Evolutionary conservation across 2,329 filamentous ascomycete genomes (phyloP), one percentile per base, ranked within the genome.

Genomic region (Colletotrichum sp.): DNA sequence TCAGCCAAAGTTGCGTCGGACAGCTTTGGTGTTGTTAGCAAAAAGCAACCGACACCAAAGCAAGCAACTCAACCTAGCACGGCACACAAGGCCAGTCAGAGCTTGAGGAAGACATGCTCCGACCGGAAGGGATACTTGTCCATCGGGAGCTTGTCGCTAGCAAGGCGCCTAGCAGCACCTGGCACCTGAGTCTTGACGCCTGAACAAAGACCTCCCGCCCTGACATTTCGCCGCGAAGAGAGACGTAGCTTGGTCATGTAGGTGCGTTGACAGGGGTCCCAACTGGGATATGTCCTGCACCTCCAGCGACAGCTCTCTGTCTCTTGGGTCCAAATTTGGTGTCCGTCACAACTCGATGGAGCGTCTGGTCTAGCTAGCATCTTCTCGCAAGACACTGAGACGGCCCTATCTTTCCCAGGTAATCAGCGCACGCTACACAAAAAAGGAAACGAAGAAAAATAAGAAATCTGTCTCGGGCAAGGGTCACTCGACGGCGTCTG

Each of bases 201-300:
- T 55, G 55, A 68, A 74, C 62, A 52, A 55, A 72, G 72, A 75
- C 72, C 59, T 72, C 63, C 30, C 72, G 72, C 69, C 63, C 72
- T 75, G 72, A 75, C 68, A 75, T 55, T 49, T 34, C 66, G 32
- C 72, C 39, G 72, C 55, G 62, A 68, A 63, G 63, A 75, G 55
- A 68, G 72, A 55, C 55, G 55, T 32, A 26, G 68, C 68, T 67
- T 75, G 62, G 62, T 57, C 55, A 57, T 18, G 72, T 75, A 69
- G 63, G 72, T 75, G 72, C 63, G 69, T 49, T 55, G 63, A 32
- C 72, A 75, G 63, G 72, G 72, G 63, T 75, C 28, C n/a, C 15
- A 32, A n/a, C 72, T 24, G 49, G 72, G 63, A 63, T 72, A 63
- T 26, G 30, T 62, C 72, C 55, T 68, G 63, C 30, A 55, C 16